These are phyloP conservation scores for Clavispora carvajalis DNA, from an alignment of 805 yeast genomes.

Conservation along the genomic window DNA sequence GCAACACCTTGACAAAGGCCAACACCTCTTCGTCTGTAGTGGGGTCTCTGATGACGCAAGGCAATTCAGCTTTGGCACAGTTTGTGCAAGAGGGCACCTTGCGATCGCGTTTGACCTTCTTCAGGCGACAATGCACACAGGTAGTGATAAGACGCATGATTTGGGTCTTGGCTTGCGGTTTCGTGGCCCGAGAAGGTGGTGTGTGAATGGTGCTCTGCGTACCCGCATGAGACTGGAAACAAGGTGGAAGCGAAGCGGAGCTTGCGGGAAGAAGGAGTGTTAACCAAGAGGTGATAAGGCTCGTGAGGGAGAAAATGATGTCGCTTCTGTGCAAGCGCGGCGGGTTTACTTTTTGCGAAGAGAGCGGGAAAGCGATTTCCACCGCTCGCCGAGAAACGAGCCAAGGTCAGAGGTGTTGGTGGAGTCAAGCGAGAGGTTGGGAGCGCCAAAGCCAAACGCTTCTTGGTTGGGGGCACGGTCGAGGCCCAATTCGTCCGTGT, in stretches of 20 bases:
- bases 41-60: conserved; percentile 11
- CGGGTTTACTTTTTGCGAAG: conserved; percentile 2
- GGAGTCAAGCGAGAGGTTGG: neutral
- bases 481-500: no score
- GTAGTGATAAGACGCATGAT: conserved; percentile 12
- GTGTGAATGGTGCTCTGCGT: neutral
- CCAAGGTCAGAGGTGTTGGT: conserved; percentile 9
- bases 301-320: no score
- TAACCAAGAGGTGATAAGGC: no score
- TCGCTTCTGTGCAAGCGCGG: neutral
- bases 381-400: conserved; percentile 8
- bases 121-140: conserved; percentile 12
- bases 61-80: conserved; percentile 10
- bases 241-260: neutral
- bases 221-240: neutral
- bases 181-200: conserved; percentile 5
- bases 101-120: conserved; percentile 14
- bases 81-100: conserved; percentile 13
- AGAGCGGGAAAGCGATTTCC: conserved; percentile 4
- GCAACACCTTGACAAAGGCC: conserved; percentile 4
- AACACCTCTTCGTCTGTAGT: conserved; percentile 12
- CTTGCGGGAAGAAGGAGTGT: no score
- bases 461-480: no score
- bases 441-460: neutral
- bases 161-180: conserved; percentile 4